A percentile compares a stretch with the other conserved stretches of the same genome.
Conservation (phyloP, 164 flowering plant species). For the Buxus sempervirens region DNA sequence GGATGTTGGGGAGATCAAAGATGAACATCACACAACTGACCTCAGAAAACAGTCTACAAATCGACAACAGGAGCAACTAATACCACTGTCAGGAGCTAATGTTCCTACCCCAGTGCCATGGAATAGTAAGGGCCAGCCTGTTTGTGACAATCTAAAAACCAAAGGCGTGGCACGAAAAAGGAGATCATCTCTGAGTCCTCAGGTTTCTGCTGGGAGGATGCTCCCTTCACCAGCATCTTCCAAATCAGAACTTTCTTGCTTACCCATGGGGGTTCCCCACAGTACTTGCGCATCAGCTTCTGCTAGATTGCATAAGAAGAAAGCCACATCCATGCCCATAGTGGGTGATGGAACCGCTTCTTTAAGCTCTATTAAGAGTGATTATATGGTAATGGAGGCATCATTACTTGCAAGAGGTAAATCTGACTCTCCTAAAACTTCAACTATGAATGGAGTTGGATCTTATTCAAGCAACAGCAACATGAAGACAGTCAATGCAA, state of each 20-base stretch:
- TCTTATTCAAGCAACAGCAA: conserved; percentile 6
- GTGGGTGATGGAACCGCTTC: background rate
- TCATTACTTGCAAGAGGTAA: conserved; percentile 15
- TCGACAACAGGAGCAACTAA: background rate
- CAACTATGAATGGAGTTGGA: background rate
- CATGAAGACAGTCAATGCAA: background rate
- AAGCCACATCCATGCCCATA: background rate
- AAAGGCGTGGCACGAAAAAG: conserved; percentile 1
- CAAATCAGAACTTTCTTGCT: background rate
- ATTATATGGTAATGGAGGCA: conserved; percentile 7
- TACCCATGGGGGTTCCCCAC: background rate
- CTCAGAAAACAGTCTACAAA: conserved; percentile 2
- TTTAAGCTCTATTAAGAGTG: background rate
- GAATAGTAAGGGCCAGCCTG: conserved; percentile 6
- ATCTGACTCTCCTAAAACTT: conserved; percentile 8
- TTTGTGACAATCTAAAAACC: background rate
- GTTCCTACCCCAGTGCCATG: background rate
- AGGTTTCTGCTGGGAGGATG: background rate
- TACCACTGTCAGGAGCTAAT: background rate
- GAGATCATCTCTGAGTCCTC: conserved; percentile 6
- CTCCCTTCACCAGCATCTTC: conserved; percentile 4
- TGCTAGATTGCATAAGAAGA: background rate
- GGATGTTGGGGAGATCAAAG: background rate
- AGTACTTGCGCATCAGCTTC: background rate
- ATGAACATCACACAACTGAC: conserved; percentile 1